Conservation (phyloP, 768 basidiomycete genomes). For the Coprinellus micaceus region DNA sequence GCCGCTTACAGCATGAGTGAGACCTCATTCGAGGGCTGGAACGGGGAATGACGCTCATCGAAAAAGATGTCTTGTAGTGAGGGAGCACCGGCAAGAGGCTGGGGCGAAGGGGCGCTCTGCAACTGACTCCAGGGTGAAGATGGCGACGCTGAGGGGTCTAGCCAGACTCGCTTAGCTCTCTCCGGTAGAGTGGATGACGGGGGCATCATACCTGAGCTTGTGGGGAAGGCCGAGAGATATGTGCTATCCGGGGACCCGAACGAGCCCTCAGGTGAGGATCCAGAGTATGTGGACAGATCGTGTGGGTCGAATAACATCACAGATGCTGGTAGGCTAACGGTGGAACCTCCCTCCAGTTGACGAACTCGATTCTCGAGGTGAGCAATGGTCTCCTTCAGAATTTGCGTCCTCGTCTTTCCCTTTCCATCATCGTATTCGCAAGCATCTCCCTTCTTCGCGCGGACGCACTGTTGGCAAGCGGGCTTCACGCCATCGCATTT, state of each 20-base stretch:
- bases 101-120: conserved; percentile 18
- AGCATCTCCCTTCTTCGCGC: conserved; percentile 69
- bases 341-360: conserved; percentile 68
- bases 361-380: conserved; percentile 68
- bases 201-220: conserved; percentile 37
- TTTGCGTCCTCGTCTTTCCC: conserved; percentile 76
- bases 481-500: conserved; percentile 77
- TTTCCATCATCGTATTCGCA: conserved; percentile 86
- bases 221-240: conserved; percentile 49
- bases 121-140: conserved; percentile 48
- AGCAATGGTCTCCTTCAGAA: conserved; percentile 72
- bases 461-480: conserved; percentile 72
- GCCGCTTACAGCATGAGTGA: conserved; percentile 60
- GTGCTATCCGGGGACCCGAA: conserved; percentile 52
- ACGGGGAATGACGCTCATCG: conserved; percentile 46
- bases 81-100: conserved; percentile 19
- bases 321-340: conserved; percentile 57
- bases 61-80: conserved; percentile 45
- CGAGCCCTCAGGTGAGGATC: conserved; percentile 50
- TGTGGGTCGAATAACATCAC: conserved; percentile 72
- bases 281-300: conserved; percentile 40
- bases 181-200: background rate
- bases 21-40: conserved; percentile 54
- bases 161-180: conserved; percentile 13
- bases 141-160: conserved; percentile 47